Evolutionary conservation across 2,329 filamentous ascomycete species (phyloP).

Genomic region (Ophiostoma perfectum): DNA sequence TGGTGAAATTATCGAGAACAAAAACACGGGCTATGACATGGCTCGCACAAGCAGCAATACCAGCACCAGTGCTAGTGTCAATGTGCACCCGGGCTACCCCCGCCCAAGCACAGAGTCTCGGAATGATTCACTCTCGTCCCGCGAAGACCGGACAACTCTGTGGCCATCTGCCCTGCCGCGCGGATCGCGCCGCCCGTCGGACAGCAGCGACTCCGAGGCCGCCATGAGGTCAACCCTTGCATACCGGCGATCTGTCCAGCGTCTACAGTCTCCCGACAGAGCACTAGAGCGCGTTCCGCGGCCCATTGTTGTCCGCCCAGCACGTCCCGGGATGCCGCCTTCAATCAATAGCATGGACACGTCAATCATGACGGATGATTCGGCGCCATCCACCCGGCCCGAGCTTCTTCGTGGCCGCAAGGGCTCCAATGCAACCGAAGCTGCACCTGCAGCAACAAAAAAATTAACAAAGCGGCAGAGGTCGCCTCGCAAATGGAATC

Average conservation of each 20-base stretch:
- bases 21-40: conserved; percentile 38
- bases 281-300: conserved; percentile 46
- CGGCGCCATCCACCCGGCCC: conserved; percentile 38
- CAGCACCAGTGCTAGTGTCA: neutral
- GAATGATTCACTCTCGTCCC: conserved; percentile 37
- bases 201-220: conserved; percentile 53
- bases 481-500: conserved; percentile 58
- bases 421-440: neutral
- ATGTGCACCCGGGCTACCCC: conserved; percentile 21
- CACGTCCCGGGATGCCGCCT: conserved; percentile 37
- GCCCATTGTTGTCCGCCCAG: conserved; percentile 44
- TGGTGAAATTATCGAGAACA: conserved; percentile 56
- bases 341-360: conserved; percentile 54
- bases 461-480: conserved; percentile 52
- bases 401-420: conserved; percentile 34
- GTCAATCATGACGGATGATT: conserved; percentile 54
- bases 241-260: conserved; percentile 51
- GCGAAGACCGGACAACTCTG: conserved; percentile 42
- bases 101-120: conserved; percentile 37
- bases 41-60: neutral
- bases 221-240: conserved; percentile 49
- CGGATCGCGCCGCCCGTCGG: conserved; percentile 42
- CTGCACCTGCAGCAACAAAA: conserved; percentile 36
- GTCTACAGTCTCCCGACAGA: conserved; percentile 42
- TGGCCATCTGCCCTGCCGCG: conserved; percentile 52